Evolutionary conservation across 1,284 basidiomycete species (phyloP), one percentile per base, ranked within the genome.

Genomic region (Ceratobasidium sp.): DNA sequence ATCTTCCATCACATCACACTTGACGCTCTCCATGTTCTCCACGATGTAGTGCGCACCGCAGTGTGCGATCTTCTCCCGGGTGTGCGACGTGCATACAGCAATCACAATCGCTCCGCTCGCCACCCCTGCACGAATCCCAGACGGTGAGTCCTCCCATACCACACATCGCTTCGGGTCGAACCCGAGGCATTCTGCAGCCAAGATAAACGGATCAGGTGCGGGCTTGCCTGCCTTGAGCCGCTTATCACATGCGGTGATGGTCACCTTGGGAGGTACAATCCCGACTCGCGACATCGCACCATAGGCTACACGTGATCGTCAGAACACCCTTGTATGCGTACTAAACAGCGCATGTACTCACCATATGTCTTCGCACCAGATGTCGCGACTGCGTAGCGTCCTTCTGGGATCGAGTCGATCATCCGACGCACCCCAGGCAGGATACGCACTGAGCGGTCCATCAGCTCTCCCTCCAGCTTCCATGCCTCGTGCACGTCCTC

Each of bases 221-320:
- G 89, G 89, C 80, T 90, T 89, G 26, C 67, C 55, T 18, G 67
- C 67, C 55, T 85, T 70, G 26, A 70, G 67, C 34, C 67, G 67
- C 67, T 59, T 87, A 82, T 93, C 91, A 79, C 92, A 91, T 43
- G 90, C 91, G 21, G 91, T 93, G 80, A 93, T 90, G 28, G 90
- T 92, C 43, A 92, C 87, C 45, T 83, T 81, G 8, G 91, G 91
- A 10, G 90, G 89, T 0, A 84, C 84, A 79, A 92, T 92, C 18
- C 90, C 90, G 57, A 90, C 90, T 72, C 88, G 87, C 6, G 84
- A 84, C 85, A 92, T 89, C 77, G 89, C 91, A 26, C 89, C 90
- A 76, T 89, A 83, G 21, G 88, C 88, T 88, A 61, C 18, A 74
- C 69, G 76, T 62, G 26, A 18, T n/a, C 6, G 71, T 53, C 59